phyloP scores from a whole-genome alignment of 106 monocot species.

The Hemerocallis citrina region DNA sequence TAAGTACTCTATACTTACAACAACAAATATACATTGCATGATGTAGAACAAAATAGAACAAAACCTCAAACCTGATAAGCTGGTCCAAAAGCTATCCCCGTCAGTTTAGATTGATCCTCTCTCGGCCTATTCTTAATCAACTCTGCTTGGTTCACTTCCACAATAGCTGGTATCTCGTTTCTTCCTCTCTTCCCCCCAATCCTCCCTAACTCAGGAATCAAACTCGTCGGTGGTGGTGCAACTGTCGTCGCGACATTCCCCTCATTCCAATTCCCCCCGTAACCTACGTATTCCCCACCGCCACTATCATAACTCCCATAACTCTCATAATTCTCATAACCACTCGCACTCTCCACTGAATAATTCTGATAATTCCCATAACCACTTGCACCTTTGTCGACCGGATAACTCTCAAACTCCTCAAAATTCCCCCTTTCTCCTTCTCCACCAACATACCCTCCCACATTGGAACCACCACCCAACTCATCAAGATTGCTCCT shows the following conservation, averaged over 20 bases:
- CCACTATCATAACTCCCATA: conserved; percentile 20
- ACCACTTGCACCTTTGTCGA: conserved; percentile 10
- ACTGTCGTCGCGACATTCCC: not conserved
- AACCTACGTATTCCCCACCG: conserved; percentile 16
- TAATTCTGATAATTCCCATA: too few relatives aligned
- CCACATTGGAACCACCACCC: too few relatives aligned
- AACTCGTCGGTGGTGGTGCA: too few relatives aligned
- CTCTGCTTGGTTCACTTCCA: conserved; percentile 92
- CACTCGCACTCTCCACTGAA: not conserved
- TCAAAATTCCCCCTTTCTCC: not conserved
- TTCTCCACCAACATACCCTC: too few relatives aligned
- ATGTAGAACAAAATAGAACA: too few relatives aligned
- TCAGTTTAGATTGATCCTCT: conserved; percentile 62
- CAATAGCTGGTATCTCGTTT: conserved; percentile 46
- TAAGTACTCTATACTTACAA: too few relatives aligned
- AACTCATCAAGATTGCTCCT: too few relatives aligned
- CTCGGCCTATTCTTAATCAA: conserved; percentile 89
- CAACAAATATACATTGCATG: too few relatives aligned
- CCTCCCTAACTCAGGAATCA: conserved; percentile 29
- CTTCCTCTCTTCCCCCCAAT: conserved; percentile 73
- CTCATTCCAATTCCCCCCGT: conserved; percentile 26
- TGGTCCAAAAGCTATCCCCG: conserved; percentile 92
- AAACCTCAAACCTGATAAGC: conserved; percentile 62
- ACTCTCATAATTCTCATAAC: conserved; percentile 12
- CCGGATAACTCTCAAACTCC: too few relatives aligned